Evolutionary conservation across 1,284 basidiomycete species (phyloP), one percentile per base, ranked within the genome.

Genomic region (Irpex sp.): DNA sequence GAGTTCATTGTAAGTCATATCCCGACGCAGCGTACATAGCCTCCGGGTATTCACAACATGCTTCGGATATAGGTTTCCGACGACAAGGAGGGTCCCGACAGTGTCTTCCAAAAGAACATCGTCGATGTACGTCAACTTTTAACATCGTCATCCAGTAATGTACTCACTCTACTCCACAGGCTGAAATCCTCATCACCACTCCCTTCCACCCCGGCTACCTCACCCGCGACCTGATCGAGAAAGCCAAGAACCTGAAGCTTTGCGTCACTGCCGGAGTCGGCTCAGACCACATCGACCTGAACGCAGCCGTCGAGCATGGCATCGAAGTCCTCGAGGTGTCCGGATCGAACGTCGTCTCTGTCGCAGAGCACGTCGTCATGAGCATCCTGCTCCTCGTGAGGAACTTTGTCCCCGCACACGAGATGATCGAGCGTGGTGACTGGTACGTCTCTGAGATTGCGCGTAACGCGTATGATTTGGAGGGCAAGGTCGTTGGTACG

Each of bases 181-280:
- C 86, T 47, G 88, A 90, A 72, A 80, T 91, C 61, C 73, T 89
- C 68, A 92, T 95, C 76, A 95, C 93, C 15, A 96, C 94, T 1
- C 94, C 95, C 4, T 97, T 94, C 87, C 90, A 93, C 74, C 92
- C 92, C 54, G 93, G 87, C 69, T 95, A 96, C 77, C 84, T 95
- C 65, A 94, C 93, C 5, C 82, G 79, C 33, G 92, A 94, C 9
- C 77, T 95, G 61, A 77, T 95, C 68, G 81, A 63, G 53, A 69
- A 69, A 67, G 93, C 95, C 39, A 89, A 89, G 77, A 95, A 95
- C 69, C 85, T 97, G 70, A 96, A 94, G 79, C 78, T 96, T 65
- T 93, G 90, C 72, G 84, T 96, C 70, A 97, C 94, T 8, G 94
- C 95, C 62, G 95, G 95, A 77, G 94, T 97, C 49, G 94, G 94